Conservation (phyloP, 2,329 filamentous ascomycete genomes). For the Lasiodiplodia sp. region DNA sequence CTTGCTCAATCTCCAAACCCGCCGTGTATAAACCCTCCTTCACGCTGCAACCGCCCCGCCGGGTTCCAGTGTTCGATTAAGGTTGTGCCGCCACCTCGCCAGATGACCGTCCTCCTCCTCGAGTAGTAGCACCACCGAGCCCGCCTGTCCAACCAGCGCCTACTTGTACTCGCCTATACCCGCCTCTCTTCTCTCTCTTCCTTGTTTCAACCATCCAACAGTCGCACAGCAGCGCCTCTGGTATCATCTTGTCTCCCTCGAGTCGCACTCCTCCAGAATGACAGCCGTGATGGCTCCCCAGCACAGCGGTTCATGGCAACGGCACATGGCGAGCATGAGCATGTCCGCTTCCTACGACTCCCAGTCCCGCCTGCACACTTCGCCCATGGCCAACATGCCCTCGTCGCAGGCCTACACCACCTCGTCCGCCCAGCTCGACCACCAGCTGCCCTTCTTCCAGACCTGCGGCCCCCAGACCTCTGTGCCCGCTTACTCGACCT, state of each 20-base stretch:
- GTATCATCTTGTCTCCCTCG: conserved; percentile 30
- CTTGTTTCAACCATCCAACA: conserved; percentile 29
- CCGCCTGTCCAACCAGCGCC: conserved; percentile 27
- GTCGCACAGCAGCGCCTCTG: conserved; percentile 30
- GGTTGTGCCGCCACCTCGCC: conserved; percentile 29
- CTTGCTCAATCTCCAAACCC: conserved; percentile 27
- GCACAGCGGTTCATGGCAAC: conserved; percentile 29
- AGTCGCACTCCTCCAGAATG: conserved; percentile 29
- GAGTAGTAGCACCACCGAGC: conserved; percentile 14
- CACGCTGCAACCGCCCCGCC: conserved; percentile 26
- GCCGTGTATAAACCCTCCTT: conserved; percentile 30
- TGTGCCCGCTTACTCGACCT: conserved; percentile 29
- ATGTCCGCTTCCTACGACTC: conserved; percentile 23
- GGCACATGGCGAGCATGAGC: conserved; percentile 27
- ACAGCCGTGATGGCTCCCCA: conserved; percentile 31
- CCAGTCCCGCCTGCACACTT: conserved; percentile 2
- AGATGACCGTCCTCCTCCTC: conserved; percentile 22
- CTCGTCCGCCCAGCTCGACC: conserved; percentile 13
- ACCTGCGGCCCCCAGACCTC: conserved; percentile 23
- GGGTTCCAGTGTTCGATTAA: conserved; percentile 30
- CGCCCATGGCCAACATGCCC: conserved; percentile 24
- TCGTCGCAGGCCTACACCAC: conserved; percentile 24
- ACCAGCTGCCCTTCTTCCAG: conserved; percentile 24
- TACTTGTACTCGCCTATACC: conserved; percentile 31
- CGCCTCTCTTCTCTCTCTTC: conserved; percentile 16